These are phyloP conservation scores for Xerocomus brunneocitrinus DNA, from an alignment of 768 basidiomycete genomes.

Conservation along the genomic window DNA sequence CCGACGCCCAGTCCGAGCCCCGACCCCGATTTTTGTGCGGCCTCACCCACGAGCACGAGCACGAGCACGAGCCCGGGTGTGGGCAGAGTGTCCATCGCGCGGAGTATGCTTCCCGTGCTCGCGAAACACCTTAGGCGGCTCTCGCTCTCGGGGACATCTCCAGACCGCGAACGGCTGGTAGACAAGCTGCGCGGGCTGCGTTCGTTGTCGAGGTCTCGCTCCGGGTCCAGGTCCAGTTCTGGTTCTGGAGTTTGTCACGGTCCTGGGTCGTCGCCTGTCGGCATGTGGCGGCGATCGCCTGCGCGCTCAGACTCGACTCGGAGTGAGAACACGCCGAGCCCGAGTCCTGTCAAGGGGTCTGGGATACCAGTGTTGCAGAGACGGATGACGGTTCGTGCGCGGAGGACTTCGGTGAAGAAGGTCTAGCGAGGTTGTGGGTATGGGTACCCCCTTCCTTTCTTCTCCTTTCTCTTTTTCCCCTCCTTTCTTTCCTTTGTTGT, in stretches of 20 bases:
- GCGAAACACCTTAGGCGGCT: conserved; percentile 25
- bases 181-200: conserved; percentile 23
- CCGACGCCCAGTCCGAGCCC: conserved; percentile 18
- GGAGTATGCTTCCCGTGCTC: conserved; percentile 29
- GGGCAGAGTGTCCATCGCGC: conserved; percentile 10
- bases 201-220: conserved; percentile 12
- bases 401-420: conserved; percentile 17
- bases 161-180: conserved; percentile 21
- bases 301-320: conserved; percentile 13
- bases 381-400: conserved; percentile 26
- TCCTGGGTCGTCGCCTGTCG: conserved; percentile 4
- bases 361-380: conserved; percentile 28
- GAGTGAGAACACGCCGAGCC: conserved; percentile 13
- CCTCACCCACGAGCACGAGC: conserved; percentile 5
- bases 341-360: conserved; percentile 24
- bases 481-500: not conserved
- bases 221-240: not conserved
- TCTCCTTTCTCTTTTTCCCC: not conserved
- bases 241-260: not conserved
- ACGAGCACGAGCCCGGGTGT: not conserved
- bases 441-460: not conserved
- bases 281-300: conserved; percentile 16
- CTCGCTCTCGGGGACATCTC: conserved; percentile 15
- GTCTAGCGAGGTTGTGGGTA: not conserved
- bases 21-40: not conserved